Evolutionary conservation across 441 rosid genomes (phyloP), one percentile per base, ranked within the genome.

Genomic region (Mallotus repandus): DNA sequence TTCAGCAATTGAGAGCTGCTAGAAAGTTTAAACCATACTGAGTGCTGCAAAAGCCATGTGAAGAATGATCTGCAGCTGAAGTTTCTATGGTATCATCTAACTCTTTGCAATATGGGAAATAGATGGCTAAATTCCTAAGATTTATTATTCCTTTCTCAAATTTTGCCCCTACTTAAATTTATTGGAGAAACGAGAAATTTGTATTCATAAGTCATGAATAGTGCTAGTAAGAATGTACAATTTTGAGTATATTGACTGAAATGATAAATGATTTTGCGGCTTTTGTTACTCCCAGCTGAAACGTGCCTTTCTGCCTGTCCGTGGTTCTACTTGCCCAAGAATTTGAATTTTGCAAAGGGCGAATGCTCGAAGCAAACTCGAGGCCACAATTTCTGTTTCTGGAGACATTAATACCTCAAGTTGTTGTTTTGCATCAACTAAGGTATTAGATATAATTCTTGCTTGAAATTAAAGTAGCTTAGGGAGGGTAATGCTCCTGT

Each of bases 1-100:
- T 90, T 69, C 91, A 88, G 56, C 88, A 88, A 75, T 12, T 88
- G 78, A 80, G 91, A 76, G 89, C 96, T 58, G 86, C 91, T 3
- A 85, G 93, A 80, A 90, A 88, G 81, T 90, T 90, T 74, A 76
- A 81, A 72, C 93, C 96, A 16, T 90, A 86, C 76, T 88, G 81
- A 88, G 54, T 35, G 16, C 58, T 60, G 29, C 66, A n/a, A 66
- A 66, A 29, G 50, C 49, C 22, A 7, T 22, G 29, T 45, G 41
- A 71, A 45, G 54, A 46, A 56, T 45, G 58, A 60, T 49, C n/a
- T 7, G 9, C 11, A 21, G 73, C 25, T 46, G 22, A 52, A 29
- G 46, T 15, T 54, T 35, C 49, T 63, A 16, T 25, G 22, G 11
- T 57, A 15, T 9, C 25, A 3, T 9, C 61, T 59, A 14, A n/a